Percentiles rank a stretch among this genome's conserved stretches.
Conservation (phyloP, 2,329 filamentous ascomycete species). For the Rhinocladiella similis region DNA sequence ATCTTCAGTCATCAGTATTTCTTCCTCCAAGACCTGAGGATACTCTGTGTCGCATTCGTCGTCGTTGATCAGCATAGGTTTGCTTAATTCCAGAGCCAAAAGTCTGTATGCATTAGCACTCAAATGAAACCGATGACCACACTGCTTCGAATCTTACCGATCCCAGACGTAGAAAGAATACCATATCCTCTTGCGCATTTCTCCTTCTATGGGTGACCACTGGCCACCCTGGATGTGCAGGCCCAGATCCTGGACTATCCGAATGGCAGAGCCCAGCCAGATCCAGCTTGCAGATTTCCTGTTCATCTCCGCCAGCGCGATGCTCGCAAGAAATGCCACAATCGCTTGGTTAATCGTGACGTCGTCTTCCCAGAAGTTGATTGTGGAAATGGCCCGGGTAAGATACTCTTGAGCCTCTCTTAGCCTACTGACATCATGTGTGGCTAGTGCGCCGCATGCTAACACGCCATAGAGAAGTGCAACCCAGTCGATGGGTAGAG, state of each 20-base stretch:
- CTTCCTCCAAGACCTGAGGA: slow-evolving; percentile 78
- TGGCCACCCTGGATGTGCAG: slow-evolving; percentile 73
- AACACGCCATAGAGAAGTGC: slow-evolving; percentile 81
- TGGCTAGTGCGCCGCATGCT: slow-evolving; percentile 78
- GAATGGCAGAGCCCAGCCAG: slow-evolving; percentile 78
- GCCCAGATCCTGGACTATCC: slow-evolving; percentile 79
- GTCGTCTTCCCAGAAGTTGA: slow-evolving; percentile 81
- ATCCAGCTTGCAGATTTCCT: slow-evolving; percentile 81
- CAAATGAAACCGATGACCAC: neutral
- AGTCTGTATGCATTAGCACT: slow-evolving; percentile 50
- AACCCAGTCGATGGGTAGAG: slow-evolving; percentile 68
- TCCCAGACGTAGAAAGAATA: slow-evolving; percentile 93
- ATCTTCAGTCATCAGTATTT: slow-evolving; percentile 36
- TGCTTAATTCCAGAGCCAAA: slow-evolving; percentile 75
- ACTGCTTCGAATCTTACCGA: slow-evolving; percentile 53
- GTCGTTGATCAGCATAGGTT: slow-evolving; percentile 81
- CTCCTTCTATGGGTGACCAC: slow-evolving; percentile 73
- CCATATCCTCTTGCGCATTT: slow-evolving; percentile 87
- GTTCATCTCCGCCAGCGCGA: slow-evolving; percentile 84
- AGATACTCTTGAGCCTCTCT: slow-evolving; percentile 64
- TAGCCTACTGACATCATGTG: slow-evolving; percentile 44
- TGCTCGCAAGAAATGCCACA: slow-evolving; percentile 68
- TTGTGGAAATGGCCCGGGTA: slow-evolving; percentile 66
- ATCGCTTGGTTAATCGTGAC: slow-evolving; percentile 75
- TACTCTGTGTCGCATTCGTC: slow-evolving; percentile 82